Evolutionary conservation across 1,284 basidiomycete species (phyloP), one percentile per base, ranked within the genome.

Genomic region (Gomphus bonarii): DNA sequence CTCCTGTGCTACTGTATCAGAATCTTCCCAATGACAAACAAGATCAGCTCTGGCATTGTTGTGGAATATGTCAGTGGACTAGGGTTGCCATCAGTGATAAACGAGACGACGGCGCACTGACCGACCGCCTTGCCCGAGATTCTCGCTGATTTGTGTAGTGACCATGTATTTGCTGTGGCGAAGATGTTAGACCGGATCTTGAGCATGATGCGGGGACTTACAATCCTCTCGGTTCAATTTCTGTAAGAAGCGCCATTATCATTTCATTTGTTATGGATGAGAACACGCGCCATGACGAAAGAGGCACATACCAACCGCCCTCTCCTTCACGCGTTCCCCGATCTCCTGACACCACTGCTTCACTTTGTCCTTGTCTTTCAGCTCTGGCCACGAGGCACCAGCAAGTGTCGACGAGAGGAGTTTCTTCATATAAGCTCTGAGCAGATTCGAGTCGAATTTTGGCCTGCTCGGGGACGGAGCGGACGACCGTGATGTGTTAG

Each of bases 331-430:
- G 46, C 87, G 77, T 63, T 87, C 85, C 20, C 85, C 83, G 61
- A 91, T 84, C 65, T 91, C 85, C 68, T 84, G 87, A 67, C 87
- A 88, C 84, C 85, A 88, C 9, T 68, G 74, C 68, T 81, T 85
- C 16, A 84, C 76, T 55, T 77, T 76, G 44, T 88, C 85, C 38
- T 79, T 75, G 59, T 90, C 85, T 62, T 79, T 80, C 49, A 75
- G 65, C 50, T 81, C 79, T 48, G 82, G 78, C 85, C 86, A 90
- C n/a, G 75, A 65, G 54, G 74, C 75, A 54, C 70, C 75, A 61
- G 82, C 78, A 28, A 91, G 73, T 1, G 82, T 86, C 6, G 81
- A 76, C 60, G 81, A 75, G 54, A 90, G 72, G 53, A 90, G 77
- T 66, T 84, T 85, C 75, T 86, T 90, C 70, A 88, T 85, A 70